These are phyloP conservation scores for Apiotrichum laibachii DNA, from an alignment of 1,284 basidiomycete species.

Conservation along the genomic window DNA sequence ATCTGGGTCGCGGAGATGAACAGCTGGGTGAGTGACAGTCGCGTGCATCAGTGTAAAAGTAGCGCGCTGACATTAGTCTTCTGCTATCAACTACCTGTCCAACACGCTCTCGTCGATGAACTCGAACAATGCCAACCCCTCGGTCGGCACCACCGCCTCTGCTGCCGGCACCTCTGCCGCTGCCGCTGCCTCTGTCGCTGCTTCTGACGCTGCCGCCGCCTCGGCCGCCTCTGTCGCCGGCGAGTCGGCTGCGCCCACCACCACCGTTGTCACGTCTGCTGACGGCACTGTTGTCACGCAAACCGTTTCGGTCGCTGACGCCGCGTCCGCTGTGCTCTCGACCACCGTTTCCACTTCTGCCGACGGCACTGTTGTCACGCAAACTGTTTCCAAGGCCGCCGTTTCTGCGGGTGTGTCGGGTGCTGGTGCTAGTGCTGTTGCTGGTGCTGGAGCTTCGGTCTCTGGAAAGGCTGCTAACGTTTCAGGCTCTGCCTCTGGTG, in stretches of 20 bases:
- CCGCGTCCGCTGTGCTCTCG: no score
- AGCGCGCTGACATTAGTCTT: not conserved
- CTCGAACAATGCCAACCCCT: conserved; percentile 1
- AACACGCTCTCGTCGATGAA: conserved; percentile 6
- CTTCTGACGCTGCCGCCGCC: not conserved
- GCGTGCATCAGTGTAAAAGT: not conserved
- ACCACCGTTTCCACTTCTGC: no score
- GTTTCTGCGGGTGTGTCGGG: not conserved
- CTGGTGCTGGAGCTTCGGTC: not conserved
- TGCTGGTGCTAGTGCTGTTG: not conserved
- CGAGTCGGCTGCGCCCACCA: not conserved
- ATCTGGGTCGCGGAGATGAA: conserved; percentile 16
- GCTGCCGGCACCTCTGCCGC: conserved; percentile 1
- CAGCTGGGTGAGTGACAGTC: conserved; percentile 13
- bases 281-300: no score
- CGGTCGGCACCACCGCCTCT: not conserved
- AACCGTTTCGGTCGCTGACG: no score
- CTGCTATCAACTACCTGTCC: conserved; percentile 14
- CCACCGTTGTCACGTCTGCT: no score
- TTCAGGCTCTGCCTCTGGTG: not conserved
- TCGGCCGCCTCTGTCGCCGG: not conserved
- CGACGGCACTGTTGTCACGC: not conserved
- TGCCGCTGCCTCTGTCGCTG: not conserved
- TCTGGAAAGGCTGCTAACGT: not conserved
- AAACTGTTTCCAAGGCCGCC: not conserved